A percentile compares a stretch with the other conserved stretches of the same genome.
Conservation (phyloP, 2,329 filamentous ascomycete species). For the Cryphonectria carpinicola region DNA sequence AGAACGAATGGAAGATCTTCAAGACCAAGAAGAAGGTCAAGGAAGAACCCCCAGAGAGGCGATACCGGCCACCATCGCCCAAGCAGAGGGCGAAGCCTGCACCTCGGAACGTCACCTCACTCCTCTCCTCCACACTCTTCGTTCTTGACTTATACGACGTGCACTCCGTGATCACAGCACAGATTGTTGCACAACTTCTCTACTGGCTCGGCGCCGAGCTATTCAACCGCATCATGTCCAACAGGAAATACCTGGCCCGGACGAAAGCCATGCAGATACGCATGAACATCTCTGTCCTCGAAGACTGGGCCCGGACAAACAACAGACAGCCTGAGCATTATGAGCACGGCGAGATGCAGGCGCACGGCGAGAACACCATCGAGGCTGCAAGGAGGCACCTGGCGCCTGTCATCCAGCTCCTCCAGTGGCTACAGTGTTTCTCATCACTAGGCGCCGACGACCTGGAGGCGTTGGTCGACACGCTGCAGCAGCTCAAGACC, state of each 20-base stretch:
- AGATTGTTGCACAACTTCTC: conserved; percentile 88
- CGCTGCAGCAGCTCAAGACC: conserved; percentile 83
- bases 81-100: conserved; percentile 91
- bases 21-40: conserved; percentile 89
- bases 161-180: conserved; percentile 91
- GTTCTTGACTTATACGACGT: conserved; percentile 99
- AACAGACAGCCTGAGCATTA: conserved; percentile 95
- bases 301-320: conserved; percentile 94
- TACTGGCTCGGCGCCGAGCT: conserved; percentile 97
- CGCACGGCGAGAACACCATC: conserved; percentile 83
- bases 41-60: conserved; percentile 86
- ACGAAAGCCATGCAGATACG: conserved; percentile 99
- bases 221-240: conserved; percentile 98
- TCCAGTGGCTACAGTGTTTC: conserved; percentile 98
- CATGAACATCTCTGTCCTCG: conserved; percentile 94
- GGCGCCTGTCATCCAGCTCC: conserved; percentile 85
- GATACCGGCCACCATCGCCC: conserved; percentile 88
- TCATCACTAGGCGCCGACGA: conserved; percentile 87
- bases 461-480: conserved; percentile 83
- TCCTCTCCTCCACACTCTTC: conserved; percentile 93
- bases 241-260: conserved; percentile 87
- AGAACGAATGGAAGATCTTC: conserved; percentile 98
- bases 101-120: conserved; percentile 91
- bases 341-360: conserved; percentile 85
- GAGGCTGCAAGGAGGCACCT: conserved; percentile 85